Conservation (phyloP, 2,329 filamentous ascomycete species). For the Fusarium humuli region DNA sequence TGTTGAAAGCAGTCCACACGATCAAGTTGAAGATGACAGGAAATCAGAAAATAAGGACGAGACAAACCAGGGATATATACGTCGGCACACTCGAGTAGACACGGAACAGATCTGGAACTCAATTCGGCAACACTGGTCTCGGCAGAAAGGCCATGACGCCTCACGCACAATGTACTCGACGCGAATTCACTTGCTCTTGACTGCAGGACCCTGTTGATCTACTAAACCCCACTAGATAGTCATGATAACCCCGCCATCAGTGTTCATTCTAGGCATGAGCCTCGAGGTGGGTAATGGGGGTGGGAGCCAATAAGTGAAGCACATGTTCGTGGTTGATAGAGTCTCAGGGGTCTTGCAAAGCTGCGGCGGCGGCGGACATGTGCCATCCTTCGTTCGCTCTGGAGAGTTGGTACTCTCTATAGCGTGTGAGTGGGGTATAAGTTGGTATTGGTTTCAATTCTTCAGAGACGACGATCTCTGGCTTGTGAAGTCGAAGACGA, state of each 20-base stretch:
- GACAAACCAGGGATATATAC: conserved; percentile 44
- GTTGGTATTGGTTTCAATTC: conserved; percentile 12
- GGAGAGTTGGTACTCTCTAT: conserved; percentile 28
- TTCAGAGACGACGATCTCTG: conserved; percentile 24
- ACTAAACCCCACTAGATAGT: conserved; percentile 39
- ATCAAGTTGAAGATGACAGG: conserved; percentile 44
- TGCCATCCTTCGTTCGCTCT: conserved; percentile 44
- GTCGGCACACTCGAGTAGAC: conserved; percentile 14
- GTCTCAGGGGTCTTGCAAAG: conserved; percentile 44
- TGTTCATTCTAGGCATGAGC: conserved; percentile 20
- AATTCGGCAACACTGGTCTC: conserved; percentile 22
- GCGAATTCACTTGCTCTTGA: conserved; percentile 33
- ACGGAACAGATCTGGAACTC: neutral
- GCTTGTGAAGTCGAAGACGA: conserved; percentile 6
- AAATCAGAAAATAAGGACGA: conserved; percentile 16
- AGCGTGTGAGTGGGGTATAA: conserved; percentile 40
- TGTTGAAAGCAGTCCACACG: conserved; percentile 51
- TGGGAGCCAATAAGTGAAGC: conserved; percentile 57
- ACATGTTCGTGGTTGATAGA: conserved; percentile 52
- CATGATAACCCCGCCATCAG: conserved; percentile 44
- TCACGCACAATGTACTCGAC: conserved; percentile 30
- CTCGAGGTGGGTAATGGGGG: conserved; percentile 24
- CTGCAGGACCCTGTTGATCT: conserved; percentile 37
- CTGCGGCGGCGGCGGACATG: conserved; percentile 41
- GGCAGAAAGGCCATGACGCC: conserved; percentile 23